phyloP scores from a whole-genome alignment of 2,329 filamentous ascomycete species.

The Penicillium sp. region DNA sequence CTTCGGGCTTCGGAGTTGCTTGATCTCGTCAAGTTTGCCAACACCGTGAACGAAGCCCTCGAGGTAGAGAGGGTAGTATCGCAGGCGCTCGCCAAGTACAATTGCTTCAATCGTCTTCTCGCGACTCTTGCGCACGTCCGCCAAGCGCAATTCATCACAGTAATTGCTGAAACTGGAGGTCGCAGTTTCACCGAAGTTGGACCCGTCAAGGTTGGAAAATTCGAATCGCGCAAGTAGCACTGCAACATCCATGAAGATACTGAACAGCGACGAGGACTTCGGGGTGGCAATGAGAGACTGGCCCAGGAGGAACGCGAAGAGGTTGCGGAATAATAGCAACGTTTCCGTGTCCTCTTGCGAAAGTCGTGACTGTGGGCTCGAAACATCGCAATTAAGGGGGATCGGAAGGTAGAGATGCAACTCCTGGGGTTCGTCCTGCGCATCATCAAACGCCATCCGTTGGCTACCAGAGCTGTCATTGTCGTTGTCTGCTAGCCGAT shows the following conservation, averaged over 20 bases:
- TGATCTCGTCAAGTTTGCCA: slow-evolving; percentile 71
- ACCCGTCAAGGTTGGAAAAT: slow-evolving; percentile 58
- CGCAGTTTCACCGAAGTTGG: slow-evolving; percentile 58
- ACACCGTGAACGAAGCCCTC: slow-evolving; percentile 88
- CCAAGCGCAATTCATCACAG: slow-evolving; percentile 68
- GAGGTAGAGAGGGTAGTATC: slow-evolving; percentile 73
- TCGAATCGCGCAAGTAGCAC: slow-evolving; percentile 53
- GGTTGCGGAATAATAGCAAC: slow-evolving; percentile 55
- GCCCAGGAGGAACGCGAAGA: slow-evolving; percentile 59
- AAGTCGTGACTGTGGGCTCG: slow-evolving; percentile 30
- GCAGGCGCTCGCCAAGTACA: slow-evolving; percentile 82
- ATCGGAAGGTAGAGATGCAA: slow-evolving; percentile 56
- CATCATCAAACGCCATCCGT: slow-evolving; percentile 46
- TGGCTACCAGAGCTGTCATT: slow-evolving; percentile 45
- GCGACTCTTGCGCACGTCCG: slow-evolving; percentile 71
- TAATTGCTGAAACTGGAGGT: slow-evolving; percentile 52
- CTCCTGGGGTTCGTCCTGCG: slow-evolving; percentile 37
- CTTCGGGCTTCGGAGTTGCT: slow-evolving; percentile 62
- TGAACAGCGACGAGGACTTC: slow-evolving; percentile 50
- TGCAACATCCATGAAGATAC: slow-evolving; percentile 57
- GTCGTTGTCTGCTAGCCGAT: slow-evolving; percentile 32
- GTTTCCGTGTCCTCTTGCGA: slow-evolving; percentile 50
- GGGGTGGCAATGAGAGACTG: slow-evolving; percentile 57
- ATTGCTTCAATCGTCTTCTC: slow-evolving; percentile 87
- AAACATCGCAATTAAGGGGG: slow-evolving; percentile 48